Percentiles rank a stretch among this genome's conserved stretches.
Evolutionary conservation across 2,329 filamentous ascomycete species (phyloP).

Genomic region (Fusarium tanahbumbuense): DNA sequence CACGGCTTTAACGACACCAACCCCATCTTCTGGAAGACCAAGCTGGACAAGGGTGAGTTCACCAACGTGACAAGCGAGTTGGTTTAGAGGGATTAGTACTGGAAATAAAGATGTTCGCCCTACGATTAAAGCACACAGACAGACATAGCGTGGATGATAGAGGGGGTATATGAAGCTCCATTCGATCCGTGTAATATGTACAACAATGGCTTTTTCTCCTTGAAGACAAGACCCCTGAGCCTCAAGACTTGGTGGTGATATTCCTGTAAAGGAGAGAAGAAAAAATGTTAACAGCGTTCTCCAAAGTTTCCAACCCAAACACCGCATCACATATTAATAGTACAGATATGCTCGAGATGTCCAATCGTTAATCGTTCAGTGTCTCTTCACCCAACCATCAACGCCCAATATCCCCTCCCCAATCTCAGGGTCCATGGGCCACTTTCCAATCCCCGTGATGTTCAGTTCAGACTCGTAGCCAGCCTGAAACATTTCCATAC

Average conservation of each 20-base stretch:
- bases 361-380: background rate
- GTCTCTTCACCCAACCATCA: conserved; percentile 57
- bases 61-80: conserved; percentile 89
- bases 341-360: conserved; percentile 3
- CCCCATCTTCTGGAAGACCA: conserved; percentile 99
- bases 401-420: conserved; percentile 72
- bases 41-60: conserved; percentile 98
- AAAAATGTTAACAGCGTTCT: conserved; percentile 30
- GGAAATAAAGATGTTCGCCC: conserved; percentile 4
- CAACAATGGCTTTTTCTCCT: conserved; percentile 46
- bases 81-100: conserved; percentile 54
- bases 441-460: conserved; percentile 72
- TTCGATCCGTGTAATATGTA: conserved; percentile 45
- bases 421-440: conserved; percentile 77
- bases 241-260: conserved; percentile 11
- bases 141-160: conserved; percentile 32
- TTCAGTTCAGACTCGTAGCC: conserved; percentile 75
- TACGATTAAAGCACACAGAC: conserved; percentile 9
- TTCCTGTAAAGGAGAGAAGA: background rate
- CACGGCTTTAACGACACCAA: conserved; percentile 98
- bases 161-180: conserved; percentile 21
- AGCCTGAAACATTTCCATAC: conserved; percentile 87
- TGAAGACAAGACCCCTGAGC: conserved; percentile 19
- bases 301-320: background rate
- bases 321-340: background rate